Evolutionary conservation across 2,329 filamentous ascomycete species (phyloP).

Genomic region (Coniella lustricola): DNA sequence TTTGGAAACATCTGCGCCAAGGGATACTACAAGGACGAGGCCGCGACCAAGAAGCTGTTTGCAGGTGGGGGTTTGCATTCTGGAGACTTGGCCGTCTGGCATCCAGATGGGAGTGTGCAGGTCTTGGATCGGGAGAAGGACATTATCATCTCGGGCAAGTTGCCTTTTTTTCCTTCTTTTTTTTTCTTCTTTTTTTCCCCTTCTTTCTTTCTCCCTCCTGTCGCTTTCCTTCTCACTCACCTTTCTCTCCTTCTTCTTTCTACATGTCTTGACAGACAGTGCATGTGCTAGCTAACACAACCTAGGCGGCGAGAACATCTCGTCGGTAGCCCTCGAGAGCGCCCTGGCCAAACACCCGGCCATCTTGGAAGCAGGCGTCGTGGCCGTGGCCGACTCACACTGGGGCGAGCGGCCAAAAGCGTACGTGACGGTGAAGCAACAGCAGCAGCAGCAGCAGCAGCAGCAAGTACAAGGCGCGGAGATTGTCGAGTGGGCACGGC

Average conservation of each 20-base stretch:
- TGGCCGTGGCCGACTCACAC: slow-evolving; percentile 77
- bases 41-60: slow-evolving; percentile 81
- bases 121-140: slow-evolving; percentile 94
- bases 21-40: slow-evolving; percentile 85
- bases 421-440: slow-evolving; percentile 73
- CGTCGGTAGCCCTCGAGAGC: slow-evolving; percentile 82
- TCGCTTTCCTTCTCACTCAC: too few species aligned
- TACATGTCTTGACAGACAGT: not conserved
- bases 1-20: slow-evolving; percentile 85
- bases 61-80: slow-evolving; percentile 80
- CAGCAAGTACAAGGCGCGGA: slow-evolving; percentile 42
- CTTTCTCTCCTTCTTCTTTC: too few species aligned
- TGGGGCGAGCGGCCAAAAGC: slow-evolving; percentile 98
- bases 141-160: slow-evolving; percentile 87
- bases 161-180: not conserved
- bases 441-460: slow-evolving; percentile 51
- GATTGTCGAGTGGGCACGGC: slow-evolving; percentile 80
- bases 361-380: slow-evolving; percentile 85
- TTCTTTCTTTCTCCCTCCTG: too few species aligned
- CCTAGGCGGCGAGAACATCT: slow-evolving; percentile 90
- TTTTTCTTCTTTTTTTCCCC: not conserved
- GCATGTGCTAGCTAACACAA: not conserved
- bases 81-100: slow-evolving; percentile 89
- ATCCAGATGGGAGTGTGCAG: slow-evolving; percentile 82
- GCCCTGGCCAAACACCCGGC: slow-evolving; percentile 85